These are phyloP conservation scores for Claviceps pusilla DNA, from an alignment of 2,329 filamentous ascomycete species.

Conservation along the genomic window DNA sequence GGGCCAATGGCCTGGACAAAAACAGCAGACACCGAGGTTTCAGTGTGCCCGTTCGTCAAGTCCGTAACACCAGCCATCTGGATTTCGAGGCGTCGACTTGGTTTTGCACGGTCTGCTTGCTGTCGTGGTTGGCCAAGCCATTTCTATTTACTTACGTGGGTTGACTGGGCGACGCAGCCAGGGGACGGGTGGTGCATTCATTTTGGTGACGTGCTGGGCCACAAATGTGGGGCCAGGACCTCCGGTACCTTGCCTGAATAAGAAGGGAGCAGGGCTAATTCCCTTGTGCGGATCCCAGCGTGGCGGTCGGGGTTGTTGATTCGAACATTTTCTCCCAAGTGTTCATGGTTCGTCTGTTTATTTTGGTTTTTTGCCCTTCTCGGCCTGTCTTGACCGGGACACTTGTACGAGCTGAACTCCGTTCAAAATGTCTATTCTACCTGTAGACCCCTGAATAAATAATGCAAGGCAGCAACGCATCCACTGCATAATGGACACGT, in stretches of 20 bases:
- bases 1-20: slow-evolving; percentile 1
- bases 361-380: too few species aligned
- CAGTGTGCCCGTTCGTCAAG: neutral
- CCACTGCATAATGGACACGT: too few species aligned
- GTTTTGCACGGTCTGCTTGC: neutral
- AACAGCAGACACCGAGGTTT: neutral
- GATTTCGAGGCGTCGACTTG: slow-evolving; percentile 4
- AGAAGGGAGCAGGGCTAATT: too few species aligned
- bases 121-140: slow-evolving; percentile 18
- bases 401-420: too few species aligned
- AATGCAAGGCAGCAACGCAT: too few species aligned
- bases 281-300: too few species aligned
- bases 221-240: neutral
- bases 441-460: too few species aligned
- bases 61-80: slow-evolving; percentile 5
- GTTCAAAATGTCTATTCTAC: too few species aligned
- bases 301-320: too few species aligned
- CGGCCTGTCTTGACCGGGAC: too few species aligned
- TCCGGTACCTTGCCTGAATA: neutral
- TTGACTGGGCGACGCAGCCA: slow-evolving; percentile 13
- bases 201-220: neutral
- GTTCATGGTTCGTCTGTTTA: too few species aligned
- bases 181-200: neutral
- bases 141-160: slow-evolving; percentile 16
- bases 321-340: too few species aligned